Evolutionary conservation across 2,329 filamentous ascomycete genomes (phyloP).

Genomic region (Scedosporium apiospermum): DNA sequence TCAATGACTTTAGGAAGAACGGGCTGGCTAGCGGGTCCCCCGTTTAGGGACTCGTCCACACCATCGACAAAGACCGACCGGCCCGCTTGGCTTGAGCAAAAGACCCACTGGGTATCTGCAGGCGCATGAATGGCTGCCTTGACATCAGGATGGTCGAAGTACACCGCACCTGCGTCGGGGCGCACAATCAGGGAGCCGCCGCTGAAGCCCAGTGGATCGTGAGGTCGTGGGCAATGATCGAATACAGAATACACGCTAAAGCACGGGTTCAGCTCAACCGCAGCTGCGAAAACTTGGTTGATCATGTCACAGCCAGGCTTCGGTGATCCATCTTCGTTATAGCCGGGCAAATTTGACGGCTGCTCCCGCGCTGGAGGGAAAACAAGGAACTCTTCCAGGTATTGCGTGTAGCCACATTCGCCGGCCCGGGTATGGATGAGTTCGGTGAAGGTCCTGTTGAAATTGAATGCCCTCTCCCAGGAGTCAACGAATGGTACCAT

Average conservation of each 20-base stretch:
- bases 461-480: constrained; percentile 48
- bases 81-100: constrained; percentile 46
- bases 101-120: constrained; percentile 18
- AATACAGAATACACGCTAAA: constrained; percentile 69
- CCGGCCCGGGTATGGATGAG: constrained; percentile 41
- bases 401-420: constrained; percentile 53
- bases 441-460: constrained; percentile 50
- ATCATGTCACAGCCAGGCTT: constrained; percentile 48
- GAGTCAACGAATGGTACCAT: constrained; percentile 51
- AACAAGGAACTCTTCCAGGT: constrained; percentile 48
- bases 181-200: constrained; percentile 56
- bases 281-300: constrained; percentile 43
- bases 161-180: constrained; percentile 45
- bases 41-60: constrained; percentile 35
- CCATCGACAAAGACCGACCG: constrained; percentile 26
- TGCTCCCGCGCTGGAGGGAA: constrained; percentile 60
- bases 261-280: constrained; percentile 58
- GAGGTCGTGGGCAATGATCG: constrained; percentile 60
- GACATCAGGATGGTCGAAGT: constrained; percentile 64
- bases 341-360: constrained; percentile 37
- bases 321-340: constrained; percentile 21
- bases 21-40: constrained; percentile 38
- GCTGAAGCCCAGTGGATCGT: constrained; percentile 61
- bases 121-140: constrained; percentile 60
- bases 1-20: constrained; percentile 62